Conservation (phyloP, 352 stramenopile species). For the Pythium guiyangense region DNA sequence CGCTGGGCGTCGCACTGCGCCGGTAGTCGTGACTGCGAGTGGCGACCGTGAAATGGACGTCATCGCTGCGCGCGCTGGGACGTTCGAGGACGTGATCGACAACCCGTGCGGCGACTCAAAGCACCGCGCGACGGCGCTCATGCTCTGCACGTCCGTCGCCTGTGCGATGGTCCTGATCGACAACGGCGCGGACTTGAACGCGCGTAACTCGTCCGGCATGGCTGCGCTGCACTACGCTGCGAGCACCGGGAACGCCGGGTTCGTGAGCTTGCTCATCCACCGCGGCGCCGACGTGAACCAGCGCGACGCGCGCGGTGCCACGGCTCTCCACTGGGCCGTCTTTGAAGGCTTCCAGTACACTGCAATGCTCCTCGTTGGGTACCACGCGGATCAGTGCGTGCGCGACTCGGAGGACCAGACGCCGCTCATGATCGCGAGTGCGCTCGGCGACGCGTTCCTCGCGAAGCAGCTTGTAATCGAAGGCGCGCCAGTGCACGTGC, state of each 20-base stretch:
- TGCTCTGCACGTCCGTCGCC: slow-evolving; percentile 71
- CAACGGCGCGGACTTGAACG: slow-evolving; percentile 38
- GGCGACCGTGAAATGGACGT: slow-evolving; percentile 14
- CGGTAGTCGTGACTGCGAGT: background rate
- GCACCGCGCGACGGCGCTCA: slow-evolving; percentile 64
- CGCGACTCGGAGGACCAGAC: slow-evolving; percentile 75
- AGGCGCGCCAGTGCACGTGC: slow-evolving; percentile 52
- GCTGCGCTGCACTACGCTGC: slow-evolving; percentile 77
- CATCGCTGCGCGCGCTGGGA: background rate
- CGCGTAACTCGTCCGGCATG: slow-evolving; percentile 72
- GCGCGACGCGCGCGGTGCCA: slow-evolving; percentile 61
- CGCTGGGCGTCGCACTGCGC: slow-evolving; percentile 5
- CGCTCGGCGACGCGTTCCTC: slow-evolving; percentile 73
- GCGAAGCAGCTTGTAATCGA: slow-evolving; percentile 83
- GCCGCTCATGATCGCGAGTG: slow-evolving; percentile 75
- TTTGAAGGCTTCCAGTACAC: slow-evolving; percentile 87
- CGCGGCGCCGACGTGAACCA: slow-evolving; percentile 67
- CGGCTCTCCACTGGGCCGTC: slow-evolving; percentile 77
- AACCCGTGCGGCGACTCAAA: slow-evolving; percentile 57
- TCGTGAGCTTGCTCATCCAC: slow-evolving; percentile 62
- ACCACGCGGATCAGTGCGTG: slow-evolving; percentile 35
- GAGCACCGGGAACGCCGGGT: slow-evolving; percentile 69
- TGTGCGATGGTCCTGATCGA: slow-evolving; percentile 53
- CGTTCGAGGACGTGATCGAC: slow-evolving; percentile 48
- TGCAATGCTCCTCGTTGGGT: slow-evolving; percentile 53